A percentile compares a stretch with the other conserved stretches of the same genome.
Evolutionary conservation across 2,329 filamentous ascomycete genomes (phyloP).

Genomic region (Hypoxylon sp.): DNA sequence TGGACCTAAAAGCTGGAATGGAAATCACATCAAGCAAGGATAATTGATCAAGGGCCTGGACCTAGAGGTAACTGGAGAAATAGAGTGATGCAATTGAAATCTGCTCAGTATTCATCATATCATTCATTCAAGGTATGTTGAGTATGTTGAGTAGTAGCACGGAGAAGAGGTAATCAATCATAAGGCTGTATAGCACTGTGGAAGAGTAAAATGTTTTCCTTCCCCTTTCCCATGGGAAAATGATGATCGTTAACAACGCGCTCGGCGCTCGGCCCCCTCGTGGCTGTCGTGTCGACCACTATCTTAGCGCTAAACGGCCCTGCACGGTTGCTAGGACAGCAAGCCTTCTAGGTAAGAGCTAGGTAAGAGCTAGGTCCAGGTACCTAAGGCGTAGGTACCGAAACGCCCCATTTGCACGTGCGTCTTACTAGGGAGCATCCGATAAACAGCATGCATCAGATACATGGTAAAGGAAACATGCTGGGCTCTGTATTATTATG

Average conservation of each 20-base stretch:
- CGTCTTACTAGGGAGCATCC: background rate
- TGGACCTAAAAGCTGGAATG: slow-evolving; percentile 3
- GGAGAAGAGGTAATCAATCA: background rate
- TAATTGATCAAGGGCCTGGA: background rate
- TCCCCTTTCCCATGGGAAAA: slow-evolving; percentile 11
- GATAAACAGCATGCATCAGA: background rate
- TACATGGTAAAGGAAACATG: background rate
- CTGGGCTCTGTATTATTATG: background rate
- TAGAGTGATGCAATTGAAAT: background rate
- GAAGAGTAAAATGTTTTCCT: background rate
- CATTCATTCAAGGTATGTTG: background rate
- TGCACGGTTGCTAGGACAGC: slow-evolving; percentile 35
- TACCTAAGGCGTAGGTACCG: background rate
- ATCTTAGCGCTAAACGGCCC: slow-evolving; percentile 28
- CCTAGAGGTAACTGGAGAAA: background rate
- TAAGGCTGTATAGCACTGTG: background rate
- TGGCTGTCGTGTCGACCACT: slow-evolving; percentile 12
- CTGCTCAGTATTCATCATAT: background rate
- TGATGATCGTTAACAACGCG: slow-evolving; percentile 21
- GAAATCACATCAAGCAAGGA: slow-evolving; percentile 10
- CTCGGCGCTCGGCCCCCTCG: slow-evolving; percentile 34
- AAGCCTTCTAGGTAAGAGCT: background rate
- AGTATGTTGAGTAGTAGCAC: background rate
- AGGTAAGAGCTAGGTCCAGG: background rate
- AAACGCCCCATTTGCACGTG: background rate